Evolutionary conservation across 2,329 filamentous ascomycete species (phyloP).

Genomic region (Verticillium tricorpus): DNA sequence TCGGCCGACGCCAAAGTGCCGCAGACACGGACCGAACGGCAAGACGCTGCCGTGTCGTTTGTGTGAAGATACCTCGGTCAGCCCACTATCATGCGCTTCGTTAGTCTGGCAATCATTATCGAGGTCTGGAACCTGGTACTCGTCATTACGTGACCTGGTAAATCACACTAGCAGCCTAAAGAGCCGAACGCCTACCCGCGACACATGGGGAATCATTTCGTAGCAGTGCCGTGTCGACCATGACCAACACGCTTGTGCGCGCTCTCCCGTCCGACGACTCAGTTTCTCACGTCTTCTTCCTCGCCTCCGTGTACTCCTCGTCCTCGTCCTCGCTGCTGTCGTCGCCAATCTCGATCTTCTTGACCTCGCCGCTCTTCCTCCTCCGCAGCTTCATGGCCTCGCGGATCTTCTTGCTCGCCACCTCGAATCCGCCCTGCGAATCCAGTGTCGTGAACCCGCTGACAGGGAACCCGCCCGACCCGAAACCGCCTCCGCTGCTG

Average conservation of each 20-base stretch:
- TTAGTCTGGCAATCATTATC: neutral
- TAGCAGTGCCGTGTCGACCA: neutral
- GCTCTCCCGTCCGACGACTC: neutral
- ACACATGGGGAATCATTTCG: neutral
- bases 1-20: neutral
- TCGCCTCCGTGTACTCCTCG: conserved; percentile 36
- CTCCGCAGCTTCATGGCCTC: conserved; percentile 72
- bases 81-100: neutral
- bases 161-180: neutral
- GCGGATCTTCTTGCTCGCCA: conserved; percentile 79
- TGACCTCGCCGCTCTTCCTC: conserved; percentile 38
- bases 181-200: neutral
- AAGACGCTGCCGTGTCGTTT: neutral
- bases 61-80: neutral
- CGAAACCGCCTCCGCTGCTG: conserved; percentile 60
- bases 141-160: neutral
- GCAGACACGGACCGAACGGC: neutral
- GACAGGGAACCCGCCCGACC: conserved; percentile 59
- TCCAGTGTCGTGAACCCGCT: conserved; percentile 66
- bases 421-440: conserved; percentile 68
- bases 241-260: neutral
- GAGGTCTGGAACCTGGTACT: neutral
- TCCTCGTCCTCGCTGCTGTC: conserved; percentile 34
- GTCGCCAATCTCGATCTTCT: conserved; percentile 17
- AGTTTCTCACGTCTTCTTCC: conserved; percentile 26